Conservation (phyloP, 768 basidiomycete genomes). For the Rhizopogon sp. region DNA sequence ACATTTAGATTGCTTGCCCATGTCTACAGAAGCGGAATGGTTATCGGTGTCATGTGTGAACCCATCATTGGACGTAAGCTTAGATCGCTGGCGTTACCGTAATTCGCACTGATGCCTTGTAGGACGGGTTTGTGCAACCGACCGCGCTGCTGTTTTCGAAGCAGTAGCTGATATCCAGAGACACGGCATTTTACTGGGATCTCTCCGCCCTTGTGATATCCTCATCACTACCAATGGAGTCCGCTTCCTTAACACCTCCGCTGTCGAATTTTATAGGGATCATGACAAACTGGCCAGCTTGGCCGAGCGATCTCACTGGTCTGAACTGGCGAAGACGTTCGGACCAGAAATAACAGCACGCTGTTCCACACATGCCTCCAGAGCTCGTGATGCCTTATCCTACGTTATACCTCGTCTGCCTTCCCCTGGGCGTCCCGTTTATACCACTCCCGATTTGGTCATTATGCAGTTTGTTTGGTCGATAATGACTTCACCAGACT, state of each 20-base stretch:
- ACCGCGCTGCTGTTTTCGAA: conserved; percentile 23
- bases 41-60: conserved; percentile 28
- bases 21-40: conserved; percentile 21
- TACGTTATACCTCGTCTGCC: conserved; percentile 23
- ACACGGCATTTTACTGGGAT: conserved; percentile 19
- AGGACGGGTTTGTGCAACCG: conserved; percentile 18
- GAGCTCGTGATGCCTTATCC: conserved; percentile 7
- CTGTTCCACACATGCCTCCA: neutral
- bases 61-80: conserved; percentile 21
- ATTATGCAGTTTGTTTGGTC: conserved; percentile 19
- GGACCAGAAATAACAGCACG: neutral
- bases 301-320: conserved; percentile 15
- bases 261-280: conserved; percentile 14
- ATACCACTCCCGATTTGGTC: conserved; percentile 12
- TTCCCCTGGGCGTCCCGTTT: conserved; percentile 16
- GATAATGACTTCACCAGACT: conserved; percentile 9
- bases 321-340: conserved; percentile 16
- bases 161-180: conserved; percentile 27
- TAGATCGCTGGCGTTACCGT: neutral
- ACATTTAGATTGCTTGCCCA: conserved; percentile 26
- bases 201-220: conserved; percentile 16
- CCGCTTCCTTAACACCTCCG: conserved; percentile 19
- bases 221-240: conserved; percentile 25
- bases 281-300: conserved; percentile 19
- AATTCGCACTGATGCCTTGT: conserved; percentile 4